phyloP scores from a whole-genome alignment of 768 basidiomycete genomes.

The Mycena alexandri region DNA sequence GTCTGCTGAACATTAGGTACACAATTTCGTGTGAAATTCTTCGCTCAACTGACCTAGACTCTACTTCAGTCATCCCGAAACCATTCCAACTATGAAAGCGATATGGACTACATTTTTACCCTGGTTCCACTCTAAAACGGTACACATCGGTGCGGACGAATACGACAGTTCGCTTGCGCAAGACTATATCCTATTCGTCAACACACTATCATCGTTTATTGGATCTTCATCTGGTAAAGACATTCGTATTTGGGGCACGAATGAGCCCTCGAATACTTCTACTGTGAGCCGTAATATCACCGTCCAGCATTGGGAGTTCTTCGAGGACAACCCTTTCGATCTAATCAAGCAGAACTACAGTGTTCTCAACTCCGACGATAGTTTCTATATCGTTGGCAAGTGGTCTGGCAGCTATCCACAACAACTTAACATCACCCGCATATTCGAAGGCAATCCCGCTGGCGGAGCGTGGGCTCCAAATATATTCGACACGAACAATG shows the following conservation, averaged over 20 bases:
- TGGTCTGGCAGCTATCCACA: constrained; percentile 37
- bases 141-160: constrained; percentile 38
- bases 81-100: constrained; percentile 34
- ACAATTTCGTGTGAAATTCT: background rate
- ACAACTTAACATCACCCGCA: constrained; percentile 33
- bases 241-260: constrained; percentile 39
- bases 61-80: constrained; percentile 27
- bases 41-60: background rate
- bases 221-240: constrained; percentile 24
- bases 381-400: constrained; percentile 36
- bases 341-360: constrained; percentile 26
- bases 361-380: constrained; percentile 36
- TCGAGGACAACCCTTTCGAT: constrained; percentile 33
- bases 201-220: constrained; percentile 34
- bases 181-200: constrained; percentile 36
- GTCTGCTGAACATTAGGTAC: constrained; percentile 38
- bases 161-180: constrained; percentile 33
- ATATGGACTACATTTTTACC: constrained; percentile 36
- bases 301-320: constrained; percentile 40
- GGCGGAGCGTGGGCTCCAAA: constrained; percentile 35
- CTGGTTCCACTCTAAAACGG: constrained; percentile 36
- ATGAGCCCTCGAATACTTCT: constrained; percentile 34
- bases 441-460: constrained; percentile 36
- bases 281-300: constrained; percentile 36
- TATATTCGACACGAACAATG: constrained; percentile 36